Evolutionary conservation across 2,329 filamentous ascomycete species (phyloP).

Genomic region (Diplodia scrobiculata): DNA sequence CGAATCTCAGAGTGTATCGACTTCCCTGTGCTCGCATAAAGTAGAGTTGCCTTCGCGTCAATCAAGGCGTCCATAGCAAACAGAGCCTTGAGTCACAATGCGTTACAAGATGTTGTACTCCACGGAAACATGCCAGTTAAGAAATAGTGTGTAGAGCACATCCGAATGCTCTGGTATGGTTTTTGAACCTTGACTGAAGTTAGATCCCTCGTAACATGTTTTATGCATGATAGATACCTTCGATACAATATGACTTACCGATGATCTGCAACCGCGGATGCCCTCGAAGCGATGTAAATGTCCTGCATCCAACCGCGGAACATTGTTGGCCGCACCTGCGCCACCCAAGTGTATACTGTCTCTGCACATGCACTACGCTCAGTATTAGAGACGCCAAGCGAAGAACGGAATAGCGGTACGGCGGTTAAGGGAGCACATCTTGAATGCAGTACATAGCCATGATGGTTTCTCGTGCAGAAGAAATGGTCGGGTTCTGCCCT

Average conservation of each 20-base stretch:
- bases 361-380: background rate
- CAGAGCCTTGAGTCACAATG: background rate
- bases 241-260: background rate
- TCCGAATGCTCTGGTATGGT: no score
- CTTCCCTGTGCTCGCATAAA: constrained; percentile 1
- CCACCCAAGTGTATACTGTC: background rate
- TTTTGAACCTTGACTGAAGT: no score
- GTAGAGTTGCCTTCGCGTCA: background rate
- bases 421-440: background rate
- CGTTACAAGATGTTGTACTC: background rate
- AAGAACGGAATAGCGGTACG: background rate
- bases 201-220: no score
- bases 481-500: no score
- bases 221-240: no score
- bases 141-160: background rate
- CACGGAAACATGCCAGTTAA: no score
- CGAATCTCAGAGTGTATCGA: background rate
- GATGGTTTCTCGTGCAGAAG: no score
- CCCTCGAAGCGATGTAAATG: background rate
- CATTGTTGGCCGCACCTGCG: background rate
- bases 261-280: background rate
- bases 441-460: background rate
- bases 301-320: background rate
- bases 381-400: background rate
- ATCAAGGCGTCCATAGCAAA: constrained; percentile 20